These are phyloP conservation scores for Litchi chinensis DNA, from an alignment of 345 rosid species.

Conservation along the genomic window DNA sequence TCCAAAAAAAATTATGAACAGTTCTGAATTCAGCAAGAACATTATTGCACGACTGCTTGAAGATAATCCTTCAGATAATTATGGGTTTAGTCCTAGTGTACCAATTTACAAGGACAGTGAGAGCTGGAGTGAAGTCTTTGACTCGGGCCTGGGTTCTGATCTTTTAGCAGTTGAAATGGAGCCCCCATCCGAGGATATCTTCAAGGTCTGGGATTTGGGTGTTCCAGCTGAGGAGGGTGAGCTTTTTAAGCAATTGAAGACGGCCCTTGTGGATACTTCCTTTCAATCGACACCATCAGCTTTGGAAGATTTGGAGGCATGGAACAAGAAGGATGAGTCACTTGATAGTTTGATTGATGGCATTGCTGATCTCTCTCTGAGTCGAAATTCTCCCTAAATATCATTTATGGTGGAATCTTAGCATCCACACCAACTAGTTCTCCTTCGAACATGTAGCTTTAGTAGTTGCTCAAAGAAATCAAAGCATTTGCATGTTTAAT, in stretches of 20 bases:
- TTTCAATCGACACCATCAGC: slow-evolving; percentile 19
- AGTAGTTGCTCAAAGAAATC: background rate
- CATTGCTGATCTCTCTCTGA: slow-evolving; percentile 58
- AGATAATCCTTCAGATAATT: slow-evolving; percentile 31
- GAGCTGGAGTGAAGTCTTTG: slow-evolving; percentile 15
- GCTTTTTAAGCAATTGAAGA: slow-evolving; percentile 47
- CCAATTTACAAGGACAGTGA: slow-evolving; percentile 36
- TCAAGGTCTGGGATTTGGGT: slow-evolving; percentile 72
- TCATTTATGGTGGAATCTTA: background rate
- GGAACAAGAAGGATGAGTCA: slow-evolving; percentile 30
- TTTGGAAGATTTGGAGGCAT: slow-evolving; percentile 29
- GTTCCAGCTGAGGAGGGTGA: slow-evolving; percentile 52
- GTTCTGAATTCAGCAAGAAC: slow-evolving; percentile 23
- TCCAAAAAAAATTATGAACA: slow-evolving; percentile 14
- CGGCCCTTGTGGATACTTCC: slow-evolving; percentile 44
- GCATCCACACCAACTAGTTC: background rate
- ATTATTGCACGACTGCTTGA: slow-evolving; percentile 25
- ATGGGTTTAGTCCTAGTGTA: slow-evolving; percentile 33
- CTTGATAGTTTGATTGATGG: slow-evolving; percentile 50
- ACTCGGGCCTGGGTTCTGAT: slow-evolving; percentile 21
- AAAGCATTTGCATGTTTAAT: background rate
- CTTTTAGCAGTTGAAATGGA: slow-evolving; percentile 25
- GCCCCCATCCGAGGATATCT: slow-evolving; percentile 45
- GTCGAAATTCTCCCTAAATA: background rate
- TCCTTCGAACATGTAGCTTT: background rate